Base-by-base conservation (phyloP, 306 rosid species). In the Herpetospermum pedunculosum region DNA sequence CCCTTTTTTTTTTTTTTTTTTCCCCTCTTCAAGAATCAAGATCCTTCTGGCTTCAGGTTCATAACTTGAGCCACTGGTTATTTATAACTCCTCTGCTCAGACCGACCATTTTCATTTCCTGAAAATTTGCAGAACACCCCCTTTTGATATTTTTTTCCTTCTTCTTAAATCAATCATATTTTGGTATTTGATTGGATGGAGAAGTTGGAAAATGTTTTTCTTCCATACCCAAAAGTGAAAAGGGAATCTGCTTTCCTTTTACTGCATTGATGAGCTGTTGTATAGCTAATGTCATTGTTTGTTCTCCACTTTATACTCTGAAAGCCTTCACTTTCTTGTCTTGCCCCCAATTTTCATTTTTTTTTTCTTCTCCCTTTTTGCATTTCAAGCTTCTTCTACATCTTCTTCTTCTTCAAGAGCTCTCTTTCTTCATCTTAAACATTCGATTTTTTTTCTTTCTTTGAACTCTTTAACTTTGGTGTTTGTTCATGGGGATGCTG, bases 211-310 rank as follows among this genome's bases (percentile, higher is more conserved):
- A 79, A 72, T 79, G 41, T 80, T 77, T 83, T 78, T 79, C 78
- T 75, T 79, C 58, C 43, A 40, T 26, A 75, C 81, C 83, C 75
- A 84, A 84, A 85, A 89, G 82, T 50, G 80, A 59, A 84, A 94
- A 91, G 99, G 96, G 97, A 88, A 95, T 95, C 92, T 91, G 87
- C 90, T 95, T 95, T 91, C 77, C 82, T 80, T 84, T 72, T 30
- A 47, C 64, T 64, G 70, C 86, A 78, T 86, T 81, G 84, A 86
- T 87, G 96, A 91, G 91, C 90, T 84, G 99, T 91, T 80, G 5
- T 78, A 62, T 79, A 75, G 85, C 88, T 72, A 87, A 87, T 89
- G 86, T 82, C 88, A 79, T 81, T 70, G 57, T 44, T 83, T 85
- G 26, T 73, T 76, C 79, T 84, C 80, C 76, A 75, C 99, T 95